Conservation (phyloP, 768 basidiomycete genomes). For the Leucocoprinus birnbaumii region DNA sequence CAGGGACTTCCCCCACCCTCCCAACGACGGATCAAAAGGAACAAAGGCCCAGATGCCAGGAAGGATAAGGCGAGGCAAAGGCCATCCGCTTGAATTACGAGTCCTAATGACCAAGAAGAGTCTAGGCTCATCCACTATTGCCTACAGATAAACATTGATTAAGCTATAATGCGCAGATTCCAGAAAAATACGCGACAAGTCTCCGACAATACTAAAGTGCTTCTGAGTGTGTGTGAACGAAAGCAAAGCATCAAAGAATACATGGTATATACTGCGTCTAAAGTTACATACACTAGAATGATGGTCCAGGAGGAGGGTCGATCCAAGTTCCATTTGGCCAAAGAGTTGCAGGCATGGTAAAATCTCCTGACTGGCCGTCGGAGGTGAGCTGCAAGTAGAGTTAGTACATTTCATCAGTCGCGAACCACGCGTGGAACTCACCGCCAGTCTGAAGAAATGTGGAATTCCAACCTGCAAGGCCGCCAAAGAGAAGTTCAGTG, state of each 20-base stretch:
- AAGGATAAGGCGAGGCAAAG: too few species aligned
- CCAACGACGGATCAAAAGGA: too few species aligned
- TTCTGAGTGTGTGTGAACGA: too few species aligned
- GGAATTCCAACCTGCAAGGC: slow-evolving; percentile 56
- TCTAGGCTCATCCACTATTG: too few species aligned
- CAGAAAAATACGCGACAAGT: too few species aligned
- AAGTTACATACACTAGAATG: slow-evolving; percentile 21
- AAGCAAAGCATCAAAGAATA: background rate
- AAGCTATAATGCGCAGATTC: too few species aligned
- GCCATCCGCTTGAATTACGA: too few species aligned
- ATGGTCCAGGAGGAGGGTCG: slow-evolving; percentile 68
- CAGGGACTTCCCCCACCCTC: too few species aligned
- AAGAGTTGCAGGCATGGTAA: slow-evolving; percentile 73
- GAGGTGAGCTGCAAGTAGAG: slow-evolving; percentile 41
- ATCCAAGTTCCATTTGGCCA: slow-evolving; percentile 84
- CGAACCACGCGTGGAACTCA: slow-evolving; percentile 34
- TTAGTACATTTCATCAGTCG: background rate
- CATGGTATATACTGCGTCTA: background rate
- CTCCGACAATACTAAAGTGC: too few species aligned
- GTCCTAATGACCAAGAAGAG: too few species aligned
- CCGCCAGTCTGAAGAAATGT: slow-evolving; percentile 80
- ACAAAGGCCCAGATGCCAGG: too few species aligned
- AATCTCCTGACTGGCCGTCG: slow-evolving; percentile 58
- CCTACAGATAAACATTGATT: too few species aligned
- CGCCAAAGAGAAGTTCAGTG: slow-evolving; percentile 69